Conservation (phyloP, 257 asterid species). For the Mitragyna speciosa region DNA sequence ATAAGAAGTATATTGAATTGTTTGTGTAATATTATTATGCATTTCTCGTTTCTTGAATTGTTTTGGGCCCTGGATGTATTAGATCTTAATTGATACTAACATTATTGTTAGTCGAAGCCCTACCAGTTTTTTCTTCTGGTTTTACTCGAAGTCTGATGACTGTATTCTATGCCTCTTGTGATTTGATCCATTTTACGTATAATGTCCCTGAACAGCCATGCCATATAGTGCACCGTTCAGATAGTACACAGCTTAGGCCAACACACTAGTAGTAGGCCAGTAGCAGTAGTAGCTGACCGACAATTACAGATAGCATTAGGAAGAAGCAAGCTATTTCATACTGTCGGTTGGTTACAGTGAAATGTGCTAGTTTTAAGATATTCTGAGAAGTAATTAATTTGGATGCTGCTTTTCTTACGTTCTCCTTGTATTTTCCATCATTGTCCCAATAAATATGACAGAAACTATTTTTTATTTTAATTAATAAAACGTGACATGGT, state of each 20-base stretch:
- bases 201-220: neutral
- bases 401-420: neutral
- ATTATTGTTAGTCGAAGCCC: neutral
- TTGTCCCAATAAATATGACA: constrained; percentile 7
- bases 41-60: too few species aligned
- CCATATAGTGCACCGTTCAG: neutral
- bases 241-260: constrained; percentile 7
- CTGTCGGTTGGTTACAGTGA: neutral
- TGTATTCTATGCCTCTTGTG: neutral
- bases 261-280: neutral
- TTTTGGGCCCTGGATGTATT: neutral
- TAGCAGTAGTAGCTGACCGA: neutral
- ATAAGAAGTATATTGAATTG: too few species aligned
- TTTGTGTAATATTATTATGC: too few species aligned
- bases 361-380: neutral
- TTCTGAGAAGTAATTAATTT: neutral
- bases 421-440: neutral
- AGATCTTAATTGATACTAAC: too few species aligned
- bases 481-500: too few species aligned
- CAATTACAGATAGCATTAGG: neutral
- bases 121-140: neutral
- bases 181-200: neutral
- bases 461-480: too few species aligned
- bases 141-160: neutral
- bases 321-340: neutral